Evolutionary conservation across 2,329 filamentous ascomycete genomes (phyloP), one percentile per base, ranked within the genome.

Genomic region (Fusarium sp.): DNA sequence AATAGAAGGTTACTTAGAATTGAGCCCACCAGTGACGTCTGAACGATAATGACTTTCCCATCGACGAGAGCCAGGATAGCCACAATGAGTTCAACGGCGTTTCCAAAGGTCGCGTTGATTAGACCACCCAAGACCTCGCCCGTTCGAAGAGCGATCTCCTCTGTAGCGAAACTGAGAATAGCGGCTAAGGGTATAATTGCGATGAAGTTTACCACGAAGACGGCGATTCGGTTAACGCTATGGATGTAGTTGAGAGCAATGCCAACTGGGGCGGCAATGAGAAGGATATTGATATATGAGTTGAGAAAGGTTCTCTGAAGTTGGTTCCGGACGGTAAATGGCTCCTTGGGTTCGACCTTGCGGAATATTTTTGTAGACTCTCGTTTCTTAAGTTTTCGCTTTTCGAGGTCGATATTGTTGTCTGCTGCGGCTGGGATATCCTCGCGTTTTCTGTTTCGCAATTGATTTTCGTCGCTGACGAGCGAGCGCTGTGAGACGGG

Each of bases 161-260:
- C 96, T 0, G 96, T 98, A 1, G 94, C 94, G 78, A 93, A 97
- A 77, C 93, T 92, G 30, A 98, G 87, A 86, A 98, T 91, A 20
- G 92, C 93, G 6, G 96, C 96, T 45, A 98, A 87, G 0, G 95
- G 95, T 67, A 98, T 92, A 76, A 98, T 98, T 70, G 95, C 96
- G 73, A 98, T 89, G 78, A 98, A 98, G 84, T 98, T 98, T 83
- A 98, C 89, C 63, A 95, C 89, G 78, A 98, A 98, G 52, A 96
- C 86, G 38, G 87, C 88, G 66, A 92, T 86, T 7, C 87, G 85
- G 78, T 88, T 86, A 58, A 93, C 84, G 17, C 81, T 77, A 9
- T 79, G 74, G 24, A 90, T 83, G 78, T 92, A 94, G 77, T 93
- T 89, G 59, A 96, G 81, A 5, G 89, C 93, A 77, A 98, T 94